These are phyloP conservation scores for Claviceps citrina DNA, from an alignment of 2,329 filamentous ascomycete species.

Conservation along the genomic window DNA sequence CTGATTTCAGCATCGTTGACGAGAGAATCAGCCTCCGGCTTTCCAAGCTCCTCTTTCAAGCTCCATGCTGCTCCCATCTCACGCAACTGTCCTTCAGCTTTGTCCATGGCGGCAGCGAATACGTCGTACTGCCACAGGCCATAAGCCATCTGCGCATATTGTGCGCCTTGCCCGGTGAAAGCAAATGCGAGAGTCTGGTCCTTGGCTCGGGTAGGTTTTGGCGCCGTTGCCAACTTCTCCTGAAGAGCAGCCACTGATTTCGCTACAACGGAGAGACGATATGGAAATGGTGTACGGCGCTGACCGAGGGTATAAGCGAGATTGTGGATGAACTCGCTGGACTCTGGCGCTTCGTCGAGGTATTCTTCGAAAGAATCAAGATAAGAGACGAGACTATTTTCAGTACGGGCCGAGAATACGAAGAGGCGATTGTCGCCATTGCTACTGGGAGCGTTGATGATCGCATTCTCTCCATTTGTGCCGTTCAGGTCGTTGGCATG, in stretches of 20 bases:
- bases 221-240: constrained; percentile 6
- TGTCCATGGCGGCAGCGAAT: constrained; percentile 10
- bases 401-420: constrained; percentile 7
- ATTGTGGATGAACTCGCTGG: constrained; percentile 6
- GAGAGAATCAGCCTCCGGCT: constrained; percentile 4
- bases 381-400: constrained; percentile 9
- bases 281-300: constrained; percentile 12
- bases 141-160: constrained; percentile 11
- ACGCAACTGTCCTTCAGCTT: constrained; percentile 6
- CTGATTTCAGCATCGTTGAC: constrained; percentile 9
- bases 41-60: constrained; percentile 14
- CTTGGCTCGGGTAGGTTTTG: not conserved
- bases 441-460: not conserved
- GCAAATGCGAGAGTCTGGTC: constrained; percentile 9
- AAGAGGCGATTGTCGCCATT: constrained; percentile 7
- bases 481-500: not conserved
- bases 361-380: constrained; percentile 11
- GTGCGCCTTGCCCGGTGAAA: constrained; percentile 22
- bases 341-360: constrained; percentile 5
- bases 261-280: constrained; percentile 8
- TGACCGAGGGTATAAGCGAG: constrained; percentile 16
- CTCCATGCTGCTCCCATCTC: constrained; percentile 14
- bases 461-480: not conserved
- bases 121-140: not conserved
- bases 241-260: constrained; percentile 3